Base-by-base conservation (phyloP, 2,329 filamentous ascomycete species). In the Plenodomus biglobosus region DNA sequence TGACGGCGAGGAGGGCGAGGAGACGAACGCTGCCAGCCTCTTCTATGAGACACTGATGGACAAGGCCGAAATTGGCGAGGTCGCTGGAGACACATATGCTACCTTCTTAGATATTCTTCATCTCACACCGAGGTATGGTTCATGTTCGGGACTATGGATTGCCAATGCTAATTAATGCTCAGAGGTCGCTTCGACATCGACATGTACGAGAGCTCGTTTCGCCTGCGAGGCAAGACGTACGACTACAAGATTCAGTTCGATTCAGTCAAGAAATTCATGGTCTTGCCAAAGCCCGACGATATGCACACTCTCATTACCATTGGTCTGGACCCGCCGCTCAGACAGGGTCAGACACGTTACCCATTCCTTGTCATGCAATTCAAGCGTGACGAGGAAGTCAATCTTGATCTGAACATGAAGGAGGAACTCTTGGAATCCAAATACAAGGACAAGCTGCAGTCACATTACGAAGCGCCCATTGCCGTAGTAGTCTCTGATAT, bases 231-330 rank as follows among this genome's bases (percentile, higher is more conserved):
- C 66, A 99, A 99, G 78, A 99, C 94, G 19, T 99, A 99, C 79
- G 95, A 99, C 78, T 99, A 99, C 84, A 99, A 99, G 82, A 97
- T 99, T 59, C 91, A 96, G 72, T 99, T 96, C 75, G 90, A 96
- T 48, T 85, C 87, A 41, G 91, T 97, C 76, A 99, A 99, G 80
- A 97, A 97, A 73, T 97, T 97, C 71, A 96, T 99, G 85, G 83
- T 97, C 22, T 84, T 99, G 5, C 94, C 94, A 40, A 99, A 99
- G 77, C 94, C 94, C n/a, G 94, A 99, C 71, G 94, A 99, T 60
- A 84, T 94, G 62, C 94, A 99, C 71, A 92, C 88, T 59, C 87
- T 99, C 78, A 90, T 99, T 58, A 92, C 90, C 55, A 87, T 99
- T 58, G 94, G 95, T 44, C 80, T 99, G 30, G 94, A 99, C 66